phyloP scores from a whole-genome alignment of 257 asterid species.

The Ocimum tenuiflorum region DNA sequence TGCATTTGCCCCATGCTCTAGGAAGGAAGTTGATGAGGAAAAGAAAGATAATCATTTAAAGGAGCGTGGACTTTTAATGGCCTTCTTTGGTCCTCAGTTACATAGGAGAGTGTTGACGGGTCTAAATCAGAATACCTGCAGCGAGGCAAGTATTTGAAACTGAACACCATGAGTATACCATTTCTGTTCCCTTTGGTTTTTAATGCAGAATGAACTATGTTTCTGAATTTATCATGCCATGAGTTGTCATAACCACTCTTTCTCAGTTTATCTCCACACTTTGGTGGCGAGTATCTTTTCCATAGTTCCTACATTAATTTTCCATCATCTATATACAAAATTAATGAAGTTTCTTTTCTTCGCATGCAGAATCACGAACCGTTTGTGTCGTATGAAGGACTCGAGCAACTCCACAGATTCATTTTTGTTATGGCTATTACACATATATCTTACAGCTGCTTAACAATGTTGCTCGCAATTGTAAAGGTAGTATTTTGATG shows the following conservation, averaged over 20 bases:
- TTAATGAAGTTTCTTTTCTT: too few relatives aligned
- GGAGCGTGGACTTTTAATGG: conserved; percentile 57
- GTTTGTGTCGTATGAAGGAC: conserved; percentile 94
- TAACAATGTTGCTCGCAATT: conserved; percentile 92
- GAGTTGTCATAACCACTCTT: not conserved
- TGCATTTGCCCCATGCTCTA: conserved; percentile 81
- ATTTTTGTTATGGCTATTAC: conserved; percentile 96
- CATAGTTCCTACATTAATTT: not conserved
- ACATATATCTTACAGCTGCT: conserved; percentile 89
- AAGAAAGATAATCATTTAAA: conserved; percentile 27
- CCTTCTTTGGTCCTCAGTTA: conserved; percentile 33
- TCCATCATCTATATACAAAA: not conserved
- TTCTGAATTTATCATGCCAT: not conserved
- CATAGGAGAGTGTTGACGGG: conserved; percentile 54
- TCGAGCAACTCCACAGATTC: conserved; percentile 96
- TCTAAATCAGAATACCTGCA: conserved; percentile 60
- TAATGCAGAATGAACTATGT: not conserved
- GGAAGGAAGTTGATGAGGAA: conserved; percentile 48
- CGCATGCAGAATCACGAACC: conserved; percentile 71
- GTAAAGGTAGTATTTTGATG: conserved; percentile 58
- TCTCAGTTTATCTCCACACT: not conserved
- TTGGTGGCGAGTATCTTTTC: not conserved
- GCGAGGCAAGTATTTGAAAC: conserved; percentile 45
- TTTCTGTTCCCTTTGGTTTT: not conserved
- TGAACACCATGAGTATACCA: not conserved